Base-by-base conservation (phyloP, 2,329 filamentous ascomycete genomes). In the Aspergillus latus region DNA sequence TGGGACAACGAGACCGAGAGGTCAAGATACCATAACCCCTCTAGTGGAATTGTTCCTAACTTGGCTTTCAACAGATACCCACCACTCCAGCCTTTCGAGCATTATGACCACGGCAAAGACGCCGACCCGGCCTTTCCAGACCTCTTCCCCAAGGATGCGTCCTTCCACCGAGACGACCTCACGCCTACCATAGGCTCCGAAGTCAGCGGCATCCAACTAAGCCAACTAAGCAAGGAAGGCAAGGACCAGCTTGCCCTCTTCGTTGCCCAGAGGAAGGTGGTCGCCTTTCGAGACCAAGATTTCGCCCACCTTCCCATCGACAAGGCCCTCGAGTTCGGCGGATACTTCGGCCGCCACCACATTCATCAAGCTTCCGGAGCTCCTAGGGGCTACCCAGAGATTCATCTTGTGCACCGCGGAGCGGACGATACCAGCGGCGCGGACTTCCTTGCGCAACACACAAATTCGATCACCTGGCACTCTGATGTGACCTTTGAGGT, bases 391-490 rank as follows among this genome's bases (percentile, higher is more conserved):
- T 82, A 85, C 69, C 89, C 89, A 0, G 85, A 92, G 70, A 75
- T 94, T 13, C 89, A 93, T 67, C 82, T 94, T 2, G 89, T 93
- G 1, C 89, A 93, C 73, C 84, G 89, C 39, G 85, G 84, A 16
- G 87, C 84, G 48, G 77, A 84, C 58, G 87, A 89, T 64, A 84
- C 80, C 5, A 82, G 79, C 2, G 82, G 79, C 16, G 75, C 82
- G 16, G 78, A 82, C 48, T 89, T 88, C 72, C 86, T 91, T 62
- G 76, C 82, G 53, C 83, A 84, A 46, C 83, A 88, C 26, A 92
- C 89, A 3, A 93, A 87, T 74, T 89, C 87, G 1, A 86, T 95
- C 1, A 90, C 90, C 6, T 96, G 91, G 91, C 92, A 96, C 76
- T 89, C 87, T 0, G 92, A 96, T 64, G 87, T 96, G 1, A 89